Percentiles rank a stretch among this genome's conserved stretches.
phyloP scores from a whole-genome alignment of 345 rosid species.

The Erodium maritimum region DNA sequence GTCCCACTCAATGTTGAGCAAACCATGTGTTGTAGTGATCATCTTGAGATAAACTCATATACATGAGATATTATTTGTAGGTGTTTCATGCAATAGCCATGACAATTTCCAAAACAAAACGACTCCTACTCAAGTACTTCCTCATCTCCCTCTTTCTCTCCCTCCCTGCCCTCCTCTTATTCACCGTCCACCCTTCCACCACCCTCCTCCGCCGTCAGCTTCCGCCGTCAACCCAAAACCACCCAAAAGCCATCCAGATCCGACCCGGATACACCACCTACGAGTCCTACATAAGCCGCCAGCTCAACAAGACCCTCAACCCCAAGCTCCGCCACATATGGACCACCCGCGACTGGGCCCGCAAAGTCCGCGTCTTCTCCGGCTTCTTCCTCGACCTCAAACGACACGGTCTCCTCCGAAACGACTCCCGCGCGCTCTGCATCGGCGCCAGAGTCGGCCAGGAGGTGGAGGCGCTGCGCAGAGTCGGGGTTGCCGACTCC shows the following conservation, averaged over 20 bases:
- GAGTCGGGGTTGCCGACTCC: conserved; percentile 55
- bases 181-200: conserved; percentile 6
- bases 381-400: conserved; percentile 38
- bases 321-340: conserved; percentile 64
- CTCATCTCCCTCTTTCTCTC: conserved; percentile 28
- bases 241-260: conserved; percentile 34
- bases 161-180: conserved; percentile 21
- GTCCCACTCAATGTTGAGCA: too few relatives aligned
- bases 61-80: background rate
- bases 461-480: conserved; percentile 66
- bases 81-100: background rate
- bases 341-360: conserved; percentile 89
- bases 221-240: background rate
- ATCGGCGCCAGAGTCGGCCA: conserved; percentile 88
- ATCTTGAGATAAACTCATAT: too few relatives aligned
- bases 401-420: conserved; percentile 27
- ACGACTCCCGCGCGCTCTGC: conserved; percentile 53
- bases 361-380: conserved; percentile 62
- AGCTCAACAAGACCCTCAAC: conserved; percentile 84
- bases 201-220: background rate
- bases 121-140: conserved; percentile 20
- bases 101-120: too few relatives aligned
- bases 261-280: conserved; percentile 67
- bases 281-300: conserved; percentile 77
- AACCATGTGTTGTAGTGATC: too few relatives aligned